Conservation (phyloP, 331 rosid species). For the Acacia pycnantha region DNA sequence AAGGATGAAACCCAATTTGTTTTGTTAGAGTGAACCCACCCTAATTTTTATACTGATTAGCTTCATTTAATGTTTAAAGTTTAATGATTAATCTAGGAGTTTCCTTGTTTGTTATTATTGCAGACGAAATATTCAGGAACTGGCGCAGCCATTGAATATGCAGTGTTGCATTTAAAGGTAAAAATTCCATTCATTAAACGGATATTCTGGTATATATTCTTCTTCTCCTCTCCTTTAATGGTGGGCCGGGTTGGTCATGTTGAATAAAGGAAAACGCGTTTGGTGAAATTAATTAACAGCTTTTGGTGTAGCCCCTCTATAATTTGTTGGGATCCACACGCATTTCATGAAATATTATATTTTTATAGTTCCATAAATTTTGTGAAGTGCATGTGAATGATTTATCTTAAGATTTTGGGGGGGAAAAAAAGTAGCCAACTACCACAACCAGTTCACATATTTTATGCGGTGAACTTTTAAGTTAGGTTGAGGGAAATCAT, state of each 20-base stretch:
- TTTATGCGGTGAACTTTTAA: not conserved
- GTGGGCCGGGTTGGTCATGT: slow-evolving; percentile 6
- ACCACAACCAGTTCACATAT: not conserved
- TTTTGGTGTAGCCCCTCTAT: not conserved
- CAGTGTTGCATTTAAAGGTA: slow-evolving; percentile 82
- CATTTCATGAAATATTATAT: not conserved
- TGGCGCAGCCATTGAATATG: slow-evolving; percentile 99
- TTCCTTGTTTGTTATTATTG: slow-evolving; percentile 16
- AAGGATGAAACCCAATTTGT: not conserved
- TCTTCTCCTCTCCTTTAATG: not conserved
- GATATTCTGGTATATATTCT: not conserved
- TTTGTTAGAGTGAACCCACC: no score
- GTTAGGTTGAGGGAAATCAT: not conserved
- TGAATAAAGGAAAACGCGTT: not conserved
- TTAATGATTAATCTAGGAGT: not conserved
- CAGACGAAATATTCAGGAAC: slow-evolving; percentile 82
- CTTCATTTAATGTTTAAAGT: not conserved
- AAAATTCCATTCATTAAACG: not conserved
- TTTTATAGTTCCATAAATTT: not conserved
- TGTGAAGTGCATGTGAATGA: not conserved
- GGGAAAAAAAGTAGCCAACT: not conserved
- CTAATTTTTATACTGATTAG: not conserved
- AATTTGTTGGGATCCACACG: slow-evolving; percentile 16
- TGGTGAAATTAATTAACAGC: not conserved
- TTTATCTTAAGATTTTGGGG: not conserved